Base-by-base conservation (phyloP, 1,284 basidiomycete genomes). In the Austroboletus rostrupii region DNA sequence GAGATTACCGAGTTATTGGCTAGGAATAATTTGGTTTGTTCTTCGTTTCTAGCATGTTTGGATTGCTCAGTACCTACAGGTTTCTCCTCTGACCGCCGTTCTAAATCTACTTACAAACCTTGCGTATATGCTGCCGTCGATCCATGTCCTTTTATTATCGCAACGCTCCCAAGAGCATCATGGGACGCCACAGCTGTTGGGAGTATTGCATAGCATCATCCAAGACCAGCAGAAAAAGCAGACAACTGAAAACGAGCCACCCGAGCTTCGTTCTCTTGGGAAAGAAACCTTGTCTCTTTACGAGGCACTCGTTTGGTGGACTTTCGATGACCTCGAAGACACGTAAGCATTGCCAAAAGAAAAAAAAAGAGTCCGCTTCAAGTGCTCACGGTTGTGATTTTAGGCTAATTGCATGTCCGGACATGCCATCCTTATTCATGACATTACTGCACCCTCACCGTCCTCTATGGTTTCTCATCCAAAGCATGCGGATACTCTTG, bases 61-160 rank as follows among this genome's bases (percentile, higher is more conserved):
- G 44, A 43, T 35, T n/a, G 17, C 48, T 50, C 43, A 51, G 31
- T 52, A 23, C 26, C 49, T 45, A 48, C 52, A 85, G 83, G 61
- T 76, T 28, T 39, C 60, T 39, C 70, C 74, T 12, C 57, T 85
- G 40, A 67, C 72, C 3, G 72, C 77, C n/a, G 59, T 85, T 26
- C 66, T 87, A 20, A 74, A 78, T 57, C 64, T 88, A 43, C 58
- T 85, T 43, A 65, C 71, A 16, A 62, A 69, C 20, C 64, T 85
- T 26, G 65, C 69, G 19, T 70, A 76, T 35, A 72, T 72, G 20
- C 59, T 85, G 33, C 81, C 85, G 3, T 61, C 69, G 2, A 80
- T 83, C 50, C 64, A 66, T 38, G 48, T 64, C 10, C 56, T 65
- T 36, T 56, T 83, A 10, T 54, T 84, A 17, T 65, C 71, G 6